phyloP scores from a whole-genome alignment of 768 basidiomycete species.

The Suillus luteus region DNA sequence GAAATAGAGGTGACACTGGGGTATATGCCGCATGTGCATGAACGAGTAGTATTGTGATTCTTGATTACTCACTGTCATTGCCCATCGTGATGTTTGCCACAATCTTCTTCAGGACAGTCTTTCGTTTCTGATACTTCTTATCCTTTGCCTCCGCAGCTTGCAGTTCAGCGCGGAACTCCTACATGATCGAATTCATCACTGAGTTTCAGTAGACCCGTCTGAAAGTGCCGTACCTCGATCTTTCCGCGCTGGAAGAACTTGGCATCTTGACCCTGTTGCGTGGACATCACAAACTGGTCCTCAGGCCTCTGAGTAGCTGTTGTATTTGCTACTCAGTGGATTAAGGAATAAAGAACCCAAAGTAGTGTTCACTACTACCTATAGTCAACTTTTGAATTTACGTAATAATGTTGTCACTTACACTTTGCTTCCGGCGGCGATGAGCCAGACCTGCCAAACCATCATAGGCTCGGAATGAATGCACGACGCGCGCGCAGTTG shows the following conservation, averaged over 20 bases:
- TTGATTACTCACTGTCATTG: conserved; percentile 82
- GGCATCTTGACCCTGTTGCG: conserved; percentile 78
- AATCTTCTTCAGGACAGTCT: conserved; percentile 94
- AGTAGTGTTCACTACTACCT: neutral
- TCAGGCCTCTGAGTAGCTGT: neutral
- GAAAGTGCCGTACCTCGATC: conserved; percentile 66
- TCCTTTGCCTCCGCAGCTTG: conserved; percentile 93
- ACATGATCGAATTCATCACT: conserved; percentile 20
- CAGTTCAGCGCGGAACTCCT: conserved; percentile 91
- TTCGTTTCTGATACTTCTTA: conserved; percentile 93
- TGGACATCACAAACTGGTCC: conserved; percentile 36
- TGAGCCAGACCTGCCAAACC: neutral
- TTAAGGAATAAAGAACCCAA: neutral
- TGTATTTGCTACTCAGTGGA: neutral
- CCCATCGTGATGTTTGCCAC: conserved; percentile 99
- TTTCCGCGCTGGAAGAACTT: conserved; percentile 92
- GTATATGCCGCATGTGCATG: conserved; percentile 18
- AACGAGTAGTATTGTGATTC: conserved; percentile 15
- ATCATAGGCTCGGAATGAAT: conserved; percentile 14
- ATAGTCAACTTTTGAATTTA: neutral
- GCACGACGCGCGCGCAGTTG: conserved; percentile 12
- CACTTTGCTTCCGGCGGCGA: conserved; percentile 8
- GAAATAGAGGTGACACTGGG: conserved; percentile 90
- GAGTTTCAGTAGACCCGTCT: conserved; percentile 14
- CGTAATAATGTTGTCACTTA: conserved; percentile 14